Base-by-base conservation (phyloP, 75 land plant species). In the Ceratopteris richardii region DNA sequence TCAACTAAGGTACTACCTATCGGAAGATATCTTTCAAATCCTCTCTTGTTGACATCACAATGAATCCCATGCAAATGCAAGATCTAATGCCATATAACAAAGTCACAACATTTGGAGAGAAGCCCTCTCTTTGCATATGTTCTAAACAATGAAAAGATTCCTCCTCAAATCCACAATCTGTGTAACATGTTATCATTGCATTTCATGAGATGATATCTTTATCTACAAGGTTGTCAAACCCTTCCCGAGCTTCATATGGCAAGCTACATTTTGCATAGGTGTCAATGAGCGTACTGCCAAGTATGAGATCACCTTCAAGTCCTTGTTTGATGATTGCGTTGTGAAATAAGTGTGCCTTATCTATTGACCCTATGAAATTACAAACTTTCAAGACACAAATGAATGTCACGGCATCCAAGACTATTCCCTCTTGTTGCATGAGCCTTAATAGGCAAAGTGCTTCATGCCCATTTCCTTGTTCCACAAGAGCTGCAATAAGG, bases 121-220 rank as follows among this genome's bases (percentile, higher is more conserved):
- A 3, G 13, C 77, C 80, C 21, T 40, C 53, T 30, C 9, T 7
- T 36, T 33, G 13, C 86, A 83, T 83, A 11, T 58, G 46, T 29
- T 17, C 19, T 24, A 80, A 58, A 1, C 69, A 14, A 12, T 48
- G 58, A 33, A 73, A 0, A 23, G 61, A 77, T 39, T 73, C 64
- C 13, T 57, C 61, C 18, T 60, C 33, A 9, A 52, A 24, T n/a
- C 57, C 68, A 54, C 66, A 59, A 0, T 59, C 40, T 1, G 60
- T 64, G 46, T 67, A 67, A 11, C 72, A 67, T 39, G 71, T 54
- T 24, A 76, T 80, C 68, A 72, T 63, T 0, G 71, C 65, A 62
- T 71, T 80, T 75, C 79, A 80, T 2, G 82, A 66, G 1, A 80
- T 61, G 19, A 67, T 60, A 56, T 80, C 77, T 29, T 64, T 39